These are phyloP conservation scores for Fusarium neocosmosporiellum DNA, from an alignment of 2,329 filamentous ascomycete genomes.

Conservation along the genomic window DNA sequence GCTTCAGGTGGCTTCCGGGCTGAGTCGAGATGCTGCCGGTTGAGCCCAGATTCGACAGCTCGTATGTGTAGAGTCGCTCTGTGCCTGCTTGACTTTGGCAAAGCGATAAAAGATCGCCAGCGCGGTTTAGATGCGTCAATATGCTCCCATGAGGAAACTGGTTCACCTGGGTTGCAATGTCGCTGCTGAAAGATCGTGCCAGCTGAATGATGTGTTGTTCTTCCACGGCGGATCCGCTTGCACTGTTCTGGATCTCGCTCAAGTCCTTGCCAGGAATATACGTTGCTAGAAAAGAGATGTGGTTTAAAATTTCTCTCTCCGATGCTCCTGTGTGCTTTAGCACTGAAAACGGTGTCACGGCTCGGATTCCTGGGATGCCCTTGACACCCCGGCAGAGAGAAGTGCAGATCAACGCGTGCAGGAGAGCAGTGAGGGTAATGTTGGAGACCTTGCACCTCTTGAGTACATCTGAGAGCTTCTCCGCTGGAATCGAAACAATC, in stretches of 20 bases:
- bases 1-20: neutral
- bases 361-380: neutral
- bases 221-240: neutral
- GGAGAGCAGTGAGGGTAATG: constrained; percentile 4
- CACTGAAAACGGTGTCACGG: constrained; percentile 12
- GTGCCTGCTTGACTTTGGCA: constrained; percentile 5
- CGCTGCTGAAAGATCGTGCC: neutral
- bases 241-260: neutral
- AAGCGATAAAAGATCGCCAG: neutral
- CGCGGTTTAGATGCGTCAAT: neutral
- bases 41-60: constrained; percentile 23
- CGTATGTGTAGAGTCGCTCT: constrained; percentile 4
- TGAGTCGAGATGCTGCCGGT: neutral
- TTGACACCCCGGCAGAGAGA: rapidly evolving
- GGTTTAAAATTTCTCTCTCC: constrained; percentile 7
- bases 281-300: constrained; percentile 10
- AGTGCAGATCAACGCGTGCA: constrained; percentile 10
- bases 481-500: neutral
- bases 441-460: constrained; percentile 6
- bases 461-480: neutral
- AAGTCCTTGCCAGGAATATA: neutral
- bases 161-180: neutral
- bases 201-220: neutral
- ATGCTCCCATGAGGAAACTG: constrained; percentile 16
- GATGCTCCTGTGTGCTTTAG: neutral